Base-by-base conservation (phyloP, 192 early-diverging fungal genomes). In the Coemansia sp. region DNA sequence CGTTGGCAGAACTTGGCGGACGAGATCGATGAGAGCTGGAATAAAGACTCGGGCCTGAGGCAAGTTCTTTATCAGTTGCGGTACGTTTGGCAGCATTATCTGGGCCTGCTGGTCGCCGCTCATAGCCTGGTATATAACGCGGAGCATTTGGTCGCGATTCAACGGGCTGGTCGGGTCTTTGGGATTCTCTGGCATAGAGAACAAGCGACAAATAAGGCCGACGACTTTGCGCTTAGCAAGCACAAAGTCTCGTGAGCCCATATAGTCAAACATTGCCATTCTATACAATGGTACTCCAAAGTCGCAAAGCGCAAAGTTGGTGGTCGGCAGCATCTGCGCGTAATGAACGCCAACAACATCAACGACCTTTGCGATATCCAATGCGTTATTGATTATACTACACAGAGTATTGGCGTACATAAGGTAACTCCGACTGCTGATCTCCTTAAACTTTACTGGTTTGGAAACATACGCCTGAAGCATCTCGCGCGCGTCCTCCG, bases 41-140 rank as follows among this genome's bases (percentile, higher is more conserved):
- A 84, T 84, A 46, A 84, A 76, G 8, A 71, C 61, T 10, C 81
- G 76, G 5, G 73, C 66, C 39, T 76, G 50, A 24, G 55, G 61
- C n/a, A 70, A 60, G 64, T 79, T 78, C 33, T 74, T 75, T 11
- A 84, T 62, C 24, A 84, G 55, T 52, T 20, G 29, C 9, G 76
- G 61, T 16, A 79, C 65, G 18, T 47, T 72, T 0, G 77, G 77
- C 5, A 79, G 58, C 16, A 79, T 71, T 1, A 64, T 58, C 27
- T 84, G 76, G 6, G 62, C 68, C 15, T 73, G 73, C 16, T 62
- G 40, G 13, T 68, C 29, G n/a, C 67, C 53, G 7, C 49, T 9
- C 22, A 79, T 79, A 3, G 71, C 68, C 36, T 65, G 46, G 43
- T 61, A 33, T 11, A 84, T 60, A 9, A 74, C 65, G 12, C 65